Percentiles rank a stretch among this genome's conserved stretches.
phyloP scores from a whole-genome alignment of 257 asterid species.

The Anisodus acutangulus region DNA sequence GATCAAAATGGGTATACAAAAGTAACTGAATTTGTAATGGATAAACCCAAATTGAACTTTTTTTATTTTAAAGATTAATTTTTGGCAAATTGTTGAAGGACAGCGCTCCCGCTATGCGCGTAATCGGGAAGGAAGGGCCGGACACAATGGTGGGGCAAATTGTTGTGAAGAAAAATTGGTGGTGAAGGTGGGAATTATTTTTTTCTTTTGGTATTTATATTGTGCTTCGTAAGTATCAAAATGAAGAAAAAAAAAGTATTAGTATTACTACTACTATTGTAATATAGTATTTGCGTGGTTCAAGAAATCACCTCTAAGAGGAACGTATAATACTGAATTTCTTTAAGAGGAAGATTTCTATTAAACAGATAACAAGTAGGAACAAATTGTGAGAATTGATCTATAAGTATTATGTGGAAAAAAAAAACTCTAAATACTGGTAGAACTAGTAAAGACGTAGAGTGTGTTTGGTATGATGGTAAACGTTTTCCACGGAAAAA shows the following conservation, averaged over 20 bases:
- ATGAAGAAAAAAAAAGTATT: too few relatives aligned
- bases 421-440: too few relatives aligned
- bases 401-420: too few relatives aligned
- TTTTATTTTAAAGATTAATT: background rate
- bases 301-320: background rate
- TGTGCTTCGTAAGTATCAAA: background rate
- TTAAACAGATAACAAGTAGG: background rate
- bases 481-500: too few relatives aligned
- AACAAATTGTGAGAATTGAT: too few relatives aligned
- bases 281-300: background rate
- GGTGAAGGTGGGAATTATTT: background rate
- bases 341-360: background rate
- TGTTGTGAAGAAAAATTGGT: slow-evolving; percentile 14
- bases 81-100: too few relatives aligned
- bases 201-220: too few relatives aligned
- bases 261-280: too few relatives aligned
- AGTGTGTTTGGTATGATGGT: too few relatives aligned
- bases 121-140: too few relatives aligned
- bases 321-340: background rate
- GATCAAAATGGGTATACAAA: slow-evolving; percentile 28
- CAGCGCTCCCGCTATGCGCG: too few relatives aligned
- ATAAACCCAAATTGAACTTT: background rate
- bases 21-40: background rate
- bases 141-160: background rate
- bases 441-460: too few relatives aligned